Evolutionary conservation across 2,329 filamentous ascomycete genomes (phyloP).

Genomic region (Claviceps purpurea): DNA sequence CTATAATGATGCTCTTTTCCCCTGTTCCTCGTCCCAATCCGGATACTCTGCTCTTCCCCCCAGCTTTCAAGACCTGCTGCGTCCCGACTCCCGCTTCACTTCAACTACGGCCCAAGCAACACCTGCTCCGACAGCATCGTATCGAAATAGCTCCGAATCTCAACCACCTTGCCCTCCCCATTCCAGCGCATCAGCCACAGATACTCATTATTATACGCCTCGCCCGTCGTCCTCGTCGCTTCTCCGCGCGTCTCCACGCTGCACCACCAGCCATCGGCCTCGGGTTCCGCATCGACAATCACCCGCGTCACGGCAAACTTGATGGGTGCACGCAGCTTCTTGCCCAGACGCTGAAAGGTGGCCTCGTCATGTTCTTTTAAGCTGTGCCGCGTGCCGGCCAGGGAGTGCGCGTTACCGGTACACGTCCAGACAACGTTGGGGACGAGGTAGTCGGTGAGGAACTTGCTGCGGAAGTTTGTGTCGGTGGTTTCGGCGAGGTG

Average conservation of each 20-base stretch:
- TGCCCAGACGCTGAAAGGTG: slow-evolving; percentile 10
- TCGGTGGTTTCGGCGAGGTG: slow-evolving; percentile 10
- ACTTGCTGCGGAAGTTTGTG: slow-evolving; percentile 7
- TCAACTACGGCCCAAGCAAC: neutral
- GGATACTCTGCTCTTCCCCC: too few relatives aligned
- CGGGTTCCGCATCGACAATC: slow-evolving; percentile 11
- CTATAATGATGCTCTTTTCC: too few relatives aligned
- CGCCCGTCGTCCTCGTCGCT: slow-evolving; percentile 9
- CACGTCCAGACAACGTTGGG: slow-evolving; percentile 13
- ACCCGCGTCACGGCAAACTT: slow-evolving; percentile 10
- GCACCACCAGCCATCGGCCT: slow-evolving; percentile 13
- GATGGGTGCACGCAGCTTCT: slow-evolving; percentile 11
- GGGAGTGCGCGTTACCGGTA: slow-evolving; percentile 12
- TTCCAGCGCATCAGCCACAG: slow-evolving; percentile 13
- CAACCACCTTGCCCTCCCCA: slow-evolving; percentile 11
- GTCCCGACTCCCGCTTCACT: too few relatives aligned
- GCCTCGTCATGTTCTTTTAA: slow-evolving; percentile 9
- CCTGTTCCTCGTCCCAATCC: too few relatives aligned
- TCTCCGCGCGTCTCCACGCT: slow-evolving; percentile 11
- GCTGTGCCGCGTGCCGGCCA: slow-evolving; percentile 11
- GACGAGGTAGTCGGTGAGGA: slow-evolving; percentile 9
- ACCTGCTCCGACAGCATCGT: slow-evolving; percentile 11
- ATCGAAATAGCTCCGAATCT: slow-evolving; percentile 14
- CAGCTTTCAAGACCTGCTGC: too few relatives aligned
- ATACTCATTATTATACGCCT: slow-evolving; percentile 14